A percentile compares a stretch with the other conserved stretches of the same genome.
Conservation (phyloP, 179 eudicot genomes). For the Actinidia chinensis region DNA sequence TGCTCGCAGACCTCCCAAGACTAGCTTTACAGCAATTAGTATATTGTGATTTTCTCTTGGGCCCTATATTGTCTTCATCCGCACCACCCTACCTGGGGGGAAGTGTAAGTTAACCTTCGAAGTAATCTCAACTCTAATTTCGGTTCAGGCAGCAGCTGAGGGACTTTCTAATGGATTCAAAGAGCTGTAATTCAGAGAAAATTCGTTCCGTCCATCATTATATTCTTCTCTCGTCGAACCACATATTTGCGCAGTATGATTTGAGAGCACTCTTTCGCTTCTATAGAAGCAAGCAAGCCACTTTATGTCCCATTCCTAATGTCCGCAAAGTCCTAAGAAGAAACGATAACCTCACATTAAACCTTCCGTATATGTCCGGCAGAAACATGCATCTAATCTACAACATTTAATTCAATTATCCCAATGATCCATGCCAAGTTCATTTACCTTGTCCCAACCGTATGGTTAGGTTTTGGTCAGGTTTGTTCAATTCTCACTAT, state of each 20-base stretch:
- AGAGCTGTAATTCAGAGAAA: conserved; percentile 66
- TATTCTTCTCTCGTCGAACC: conserved; percentile 81
- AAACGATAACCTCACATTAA: too few relatives aligned
- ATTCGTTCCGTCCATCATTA: conserved; percentile 76
- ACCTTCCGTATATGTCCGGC: too few relatives aligned
- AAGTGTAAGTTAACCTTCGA: conserved; percentile 77
- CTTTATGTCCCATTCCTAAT: too few relatives aligned
- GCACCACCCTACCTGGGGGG: conserved; percentile 76
- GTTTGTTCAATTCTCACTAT: too few relatives aligned
- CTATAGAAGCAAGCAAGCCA: conserved; percentile 85
- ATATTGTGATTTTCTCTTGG: conserved; percentile 77
- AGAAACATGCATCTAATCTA: too few relatives aligned
- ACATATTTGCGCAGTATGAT: conserved; percentile 67
- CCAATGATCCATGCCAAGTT: too few relatives aligned
- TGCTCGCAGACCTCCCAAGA: conserved; percentile 93
- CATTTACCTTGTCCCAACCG: too few relatives aligned
- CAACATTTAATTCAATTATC: too few relatives aligned
- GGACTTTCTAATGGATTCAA: conserved; percentile 63
- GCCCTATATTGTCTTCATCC: conserved; percentile 76
- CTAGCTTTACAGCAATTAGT: conserved; percentile 84
- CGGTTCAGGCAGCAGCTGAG: conserved; percentile 81
- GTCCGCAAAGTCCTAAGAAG: too few relatives aligned
- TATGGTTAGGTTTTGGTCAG: too few relatives aligned
- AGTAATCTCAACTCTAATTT: conserved; percentile 93
- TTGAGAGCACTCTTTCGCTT: conserved; percentile 83